Base-by-base conservation (phyloP, 2,329 filamentous ascomycete genomes). In the Verticillium dahliae region DNA sequence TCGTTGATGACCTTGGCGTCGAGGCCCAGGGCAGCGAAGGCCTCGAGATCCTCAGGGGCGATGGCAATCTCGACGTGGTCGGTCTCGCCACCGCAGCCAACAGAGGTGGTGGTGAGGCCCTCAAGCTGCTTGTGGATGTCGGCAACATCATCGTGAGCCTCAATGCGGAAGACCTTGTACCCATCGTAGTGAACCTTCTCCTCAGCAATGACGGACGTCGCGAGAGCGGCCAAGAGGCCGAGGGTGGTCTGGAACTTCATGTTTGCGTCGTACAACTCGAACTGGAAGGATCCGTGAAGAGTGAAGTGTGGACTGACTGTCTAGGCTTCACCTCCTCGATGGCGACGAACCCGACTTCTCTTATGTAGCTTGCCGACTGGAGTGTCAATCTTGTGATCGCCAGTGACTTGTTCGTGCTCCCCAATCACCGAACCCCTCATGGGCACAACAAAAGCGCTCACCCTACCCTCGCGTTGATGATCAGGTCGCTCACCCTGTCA, bases 91-190 rank as follows among this genome's bases (percentile, higher is more conserved):
- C 68, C 56, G 71, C 72, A 11, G 73, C 71, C 22, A 71, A 69
- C 67, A 75, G 75, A 76, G 75, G 78, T 4, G 73, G 73, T 56
- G 67, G 64, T 56, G 79, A 68, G 5, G 78, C 70, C 61, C 69
- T 69, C 55, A 68, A 62, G 56, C 77, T 66, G 68, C n/a, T 66
- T 63, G 62, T 72, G 71, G 58, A 79, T 65, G 22, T 67, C 67
- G 61, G 66, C 67, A 22, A 70, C 69, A 57, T 75, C 66, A 54
- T 72, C 64, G 18, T 71, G 70, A 39, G 76, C 73, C 7, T 74
- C 68, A n/a, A 80, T 67, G 10, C 78, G 76, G 60, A 76, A 74
- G 39, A 78, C 78, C 65, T 79, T 78, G 70, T 76, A 78, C 13
- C 78, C 78, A 60, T 76, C 71, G 62, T 81, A 81, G 1, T 74